Conservation (phyloP, 306 rosid genomes). For the Lupinus albus region DNA sequence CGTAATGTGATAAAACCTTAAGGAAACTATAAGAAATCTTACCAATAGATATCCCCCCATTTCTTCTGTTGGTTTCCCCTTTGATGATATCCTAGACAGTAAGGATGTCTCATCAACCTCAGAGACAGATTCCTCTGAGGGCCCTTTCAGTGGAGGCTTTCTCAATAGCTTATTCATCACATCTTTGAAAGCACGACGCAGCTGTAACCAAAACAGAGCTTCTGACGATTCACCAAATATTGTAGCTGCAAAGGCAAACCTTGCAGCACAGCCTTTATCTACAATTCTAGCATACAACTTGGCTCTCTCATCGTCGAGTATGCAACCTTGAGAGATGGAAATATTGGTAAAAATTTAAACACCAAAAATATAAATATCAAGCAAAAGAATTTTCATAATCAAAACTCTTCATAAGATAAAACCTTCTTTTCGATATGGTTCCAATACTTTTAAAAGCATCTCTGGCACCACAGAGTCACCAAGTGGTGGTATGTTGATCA, state of each 20-base stretch:
- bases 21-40: slow-evolving; percentile 41
- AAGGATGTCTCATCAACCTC: slow-evolving; percentile 68
- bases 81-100: slow-evolving; percentile 78
- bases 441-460: slow-evolving; percentile 87
- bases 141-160: slow-evolving; percentile 59
- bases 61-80: slow-evolving; percentile 67
- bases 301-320: slow-evolving; percentile 90
- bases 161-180: slow-evolving; percentile 65
- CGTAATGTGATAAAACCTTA: slow-evolving; percentile 14
- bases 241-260: slow-evolving; percentile 94
- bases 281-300: slow-evolving; percentile 84
- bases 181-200: slow-evolving; percentile 80
- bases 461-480: slow-evolving; percentile 95
- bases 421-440: slow-evolving; percentile 96
- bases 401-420: slow-evolving; percentile 39
- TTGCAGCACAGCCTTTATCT: slow-evolving; percentile 73
- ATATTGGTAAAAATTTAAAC: slow-evolving; percentile 40
- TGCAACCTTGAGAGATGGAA: slow-evolving; percentile 64
- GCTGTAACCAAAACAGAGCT: slow-evolving; percentile 94
- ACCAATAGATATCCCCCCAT: slow-evolving; percentile 60
- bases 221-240: slow-evolving; percentile 86
- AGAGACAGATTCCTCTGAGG: slow-evolving; percentile 45
- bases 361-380: slow-evolving; percentile 33
- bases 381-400: slow-evolving; percentile 28
- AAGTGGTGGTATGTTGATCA: slow-evolving; percentile 69